A percentile compares a stretch with the other conserved stretches of the same genome.
phyloP scores from a whole-genome alignment of 768 basidiomycete species.

The Dioszegia hungarica region DNA sequence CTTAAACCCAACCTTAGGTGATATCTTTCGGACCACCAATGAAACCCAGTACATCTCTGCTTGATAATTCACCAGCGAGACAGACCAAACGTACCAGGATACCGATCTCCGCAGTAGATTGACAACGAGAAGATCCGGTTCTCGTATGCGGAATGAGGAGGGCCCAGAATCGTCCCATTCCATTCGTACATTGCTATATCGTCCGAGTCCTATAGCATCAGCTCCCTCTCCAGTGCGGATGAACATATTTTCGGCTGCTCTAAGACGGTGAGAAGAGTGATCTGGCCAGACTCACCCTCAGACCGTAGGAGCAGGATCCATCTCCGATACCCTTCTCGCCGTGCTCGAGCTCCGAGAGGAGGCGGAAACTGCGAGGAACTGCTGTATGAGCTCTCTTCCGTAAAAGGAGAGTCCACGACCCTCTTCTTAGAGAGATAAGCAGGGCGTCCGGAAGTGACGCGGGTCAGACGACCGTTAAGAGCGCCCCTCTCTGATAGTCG shows the following conservation, averaged over 20 bases:
- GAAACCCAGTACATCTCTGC: too few relatives aligned
- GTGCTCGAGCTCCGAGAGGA: conserved; percentile 97
- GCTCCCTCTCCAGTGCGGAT: not conserved
- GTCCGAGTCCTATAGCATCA: conserved; percentile 61
- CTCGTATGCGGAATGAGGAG: conserved; percentile 98
- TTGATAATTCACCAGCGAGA: too few relatives aligned
- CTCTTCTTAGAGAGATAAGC: too few relatives aligned
- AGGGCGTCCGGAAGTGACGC: too few relatives aligned
- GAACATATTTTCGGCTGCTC: too few relatives aligned
- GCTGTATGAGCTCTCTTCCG: not conserved
- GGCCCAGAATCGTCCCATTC: conserved; percentile 99
- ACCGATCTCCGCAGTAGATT: conserved; percentile 68
- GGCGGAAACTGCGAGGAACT: conserved; percentile 95
- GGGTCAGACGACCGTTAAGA: conserved; percentile 1
- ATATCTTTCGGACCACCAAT: too few relatives aligned
- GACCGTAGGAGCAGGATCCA: conserved; percentile 92
- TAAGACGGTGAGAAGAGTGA: too few relatives aligned
- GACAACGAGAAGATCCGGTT: conserved; percentile 96
- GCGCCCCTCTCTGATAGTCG: not conserved
- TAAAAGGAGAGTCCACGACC: too few relatives aligned
- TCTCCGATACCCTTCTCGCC: conserved; percentile 99
- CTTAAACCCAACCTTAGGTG: too few relatives aligned
- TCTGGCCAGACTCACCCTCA: conserved; percentile 55
- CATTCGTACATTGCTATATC: conserved; percentile 97
- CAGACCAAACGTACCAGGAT: too few relatives aligned